Evolutionary conservation across 148 eudicot genomes (phyloP), one percentile per base, ranked within the genome.

Genomic region (Camellia sinensis): DNA sequence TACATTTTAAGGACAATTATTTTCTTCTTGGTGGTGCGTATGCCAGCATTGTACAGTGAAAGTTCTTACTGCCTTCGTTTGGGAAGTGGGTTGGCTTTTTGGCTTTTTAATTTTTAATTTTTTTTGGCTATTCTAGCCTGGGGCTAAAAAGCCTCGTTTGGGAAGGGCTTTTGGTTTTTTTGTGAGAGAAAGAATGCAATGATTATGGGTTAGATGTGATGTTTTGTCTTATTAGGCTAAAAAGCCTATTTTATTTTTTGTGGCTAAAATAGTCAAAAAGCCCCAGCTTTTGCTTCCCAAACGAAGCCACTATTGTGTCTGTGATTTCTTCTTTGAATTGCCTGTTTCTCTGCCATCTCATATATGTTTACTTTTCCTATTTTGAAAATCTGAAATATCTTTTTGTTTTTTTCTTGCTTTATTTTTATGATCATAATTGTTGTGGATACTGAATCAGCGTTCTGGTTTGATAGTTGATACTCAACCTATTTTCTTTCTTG

Each of bases 401-500:
- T 19, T 19, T 62, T 9, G 5, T 45, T 50, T 45, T 76, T 53
- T 14, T 44, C 29, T 76, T 56, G 48, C 65, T 21, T 45, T 21
- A 62, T 22, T 76, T 19, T 4, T 63, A 45, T 4, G 2, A 11
- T 62, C 54, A 13, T 17, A 45, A 10, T 62, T 64, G 40, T 22
- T 75, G 2, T 77, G 59, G 56, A 63, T 64, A 64, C 18, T 6
- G 14, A 75, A 75, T n/a, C 7, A 60, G 43, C 7, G 43, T 5
- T 45, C 41, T 2, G 15, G 40, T 71, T 6, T 53, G 1, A 22
- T 37, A 43, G 15, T 44, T 61, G 61, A 21, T 37, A 21, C n/a
- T 71, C 41, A 75, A 68, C 37, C 14, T 52, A 5, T 74, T 60
- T 76, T 29, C 59, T 73, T 59, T 75, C 44, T 67, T 57, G 66